These are phyloP conservation scores for Monilinia polystroma DNA, from an alignment of 2,329 filamentous ascomycete species.

Conservation along the genomic window DNA sequence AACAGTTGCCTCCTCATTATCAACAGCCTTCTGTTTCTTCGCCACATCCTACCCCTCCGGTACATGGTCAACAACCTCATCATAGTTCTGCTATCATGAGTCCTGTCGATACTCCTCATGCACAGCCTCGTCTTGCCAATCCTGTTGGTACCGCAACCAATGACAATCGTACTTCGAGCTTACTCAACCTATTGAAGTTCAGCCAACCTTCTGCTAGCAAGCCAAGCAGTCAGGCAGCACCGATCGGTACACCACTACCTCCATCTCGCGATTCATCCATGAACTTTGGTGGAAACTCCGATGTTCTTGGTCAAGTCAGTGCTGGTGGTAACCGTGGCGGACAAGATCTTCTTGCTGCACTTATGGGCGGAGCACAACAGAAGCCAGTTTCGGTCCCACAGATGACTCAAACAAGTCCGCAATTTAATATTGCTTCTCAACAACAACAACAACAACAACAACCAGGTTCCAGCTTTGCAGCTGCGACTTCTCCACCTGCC, in stretches of 20 bases:
- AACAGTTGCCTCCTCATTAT: conserved; percentile 43
- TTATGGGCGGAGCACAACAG: conserved; percentile 35
- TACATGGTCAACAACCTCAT: conserved; percentile 53
- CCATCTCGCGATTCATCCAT: conserved; percentile 36
- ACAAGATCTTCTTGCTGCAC: conserved; percentile 39
- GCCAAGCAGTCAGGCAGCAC: conserved; percentile 30
- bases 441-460: conserved; percentile 29
- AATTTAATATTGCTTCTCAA: conserved; percentile 34
- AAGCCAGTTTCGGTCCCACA: conserved; percentile 29
- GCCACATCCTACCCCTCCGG: conserved; percentile 55
- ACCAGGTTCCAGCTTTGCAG: conserved; percentile 36
- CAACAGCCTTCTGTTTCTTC: conserved; percentile 58
- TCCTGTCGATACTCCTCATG: conserved; percentile 47
- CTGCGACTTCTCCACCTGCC: conserved; percentile 54
- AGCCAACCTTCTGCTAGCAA: conserved; percentile 47
- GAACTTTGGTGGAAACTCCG: conserved; percentile 30
- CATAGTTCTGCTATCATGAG: conserved; percentile 59
- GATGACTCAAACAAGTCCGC: conserved; percentile 29
- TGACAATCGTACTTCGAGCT: conserved; percentile 52
- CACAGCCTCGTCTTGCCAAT: conserved; percentile 42
- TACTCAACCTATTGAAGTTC: conserved; percentile 66
- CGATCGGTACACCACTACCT: conserved; percentile 38
- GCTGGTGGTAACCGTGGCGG: conserved; percentile 28
- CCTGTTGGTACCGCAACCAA: conserved; percentile 40
- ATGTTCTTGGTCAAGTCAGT: conserved; percentile 29